Base-by-base conservation (phyloP, 345 rosid species). In the Citrus inodora region DNA sequence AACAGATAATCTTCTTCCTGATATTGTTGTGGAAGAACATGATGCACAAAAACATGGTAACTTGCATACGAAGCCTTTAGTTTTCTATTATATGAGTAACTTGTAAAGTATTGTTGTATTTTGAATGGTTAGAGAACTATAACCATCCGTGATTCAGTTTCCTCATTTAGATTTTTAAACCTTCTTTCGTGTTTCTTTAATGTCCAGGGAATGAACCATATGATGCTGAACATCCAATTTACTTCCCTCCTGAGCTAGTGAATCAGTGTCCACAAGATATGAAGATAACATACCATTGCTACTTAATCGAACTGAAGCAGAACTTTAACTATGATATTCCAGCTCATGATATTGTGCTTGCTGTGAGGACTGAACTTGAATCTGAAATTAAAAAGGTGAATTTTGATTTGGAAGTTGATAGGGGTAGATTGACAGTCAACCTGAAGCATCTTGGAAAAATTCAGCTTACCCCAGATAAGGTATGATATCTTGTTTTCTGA, bases 1-100 rank as follows among this genome's bases (percentile, higher is more conserved):
- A 75, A 91, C 90, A 13, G 97, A 94, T 88, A 51, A 94, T 76
- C 97, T 94, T 77, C 87, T 96, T 74, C 99, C 97, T 51, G 93
- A 89, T 78, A 89, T 84, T 80, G 86, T 90, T 58, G 74, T 65
- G 69, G 97, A 88, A 82, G 93, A 93, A 85, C 79, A 81, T 67
- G 81, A 74, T 28, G 76, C 53, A 32, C 84, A 82, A 82, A 87
- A 82, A 75, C 63, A 62, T 80, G 94, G 86, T 87, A 83, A 74
- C 55, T 81, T 53, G 70, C n/a, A 14, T 53, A 33, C 7, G 27
- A n/a, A 51, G 22, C 61, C 46, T 70, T 69, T 69, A 37, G 72
- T 70, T 70, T 24, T 37, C 7, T n/a, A 4, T 61, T 46, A 25
- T 78, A 74, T 67, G 64, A 27, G 71, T 37, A 48, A 35, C 60